Percentiles rank a stretch among this genome's conserved stretches.
These are phyloP conservation scores for Erysimum cheiri DNA, from an alignment of 441 rosid genomes.

Conservation along the genomic window DNA sequence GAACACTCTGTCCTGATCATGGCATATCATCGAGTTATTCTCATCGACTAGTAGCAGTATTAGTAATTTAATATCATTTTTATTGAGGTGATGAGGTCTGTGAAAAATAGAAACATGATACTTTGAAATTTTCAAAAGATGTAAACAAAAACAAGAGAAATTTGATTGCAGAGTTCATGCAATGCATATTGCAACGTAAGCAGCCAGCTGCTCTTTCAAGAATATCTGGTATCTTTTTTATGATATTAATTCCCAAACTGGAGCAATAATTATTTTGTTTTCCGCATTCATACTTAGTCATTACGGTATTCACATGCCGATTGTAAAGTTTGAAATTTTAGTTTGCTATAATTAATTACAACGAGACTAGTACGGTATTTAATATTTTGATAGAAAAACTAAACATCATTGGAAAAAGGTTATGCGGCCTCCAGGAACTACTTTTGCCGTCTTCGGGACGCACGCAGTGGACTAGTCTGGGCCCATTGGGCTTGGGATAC, in stretches of 20 bases:
- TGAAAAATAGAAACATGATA: conserved; percentile 23
- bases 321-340: not conserved
- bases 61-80: conserved; percentile 13
- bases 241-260: conserved; percentile 4
- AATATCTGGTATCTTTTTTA: conserved; percentile 48
- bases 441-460: no score
- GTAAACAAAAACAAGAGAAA: not conserved
- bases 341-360: not conserved
- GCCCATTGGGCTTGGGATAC: no score
- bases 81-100: conserved; percentile 23
- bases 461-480: no score
- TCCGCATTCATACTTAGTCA: conserved; percentile 25
- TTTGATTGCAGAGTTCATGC: conserved; percentile 40
- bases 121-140: conserved; percentile 38
- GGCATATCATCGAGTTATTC: conserved; percentile 31
- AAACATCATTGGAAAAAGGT: not conserved
- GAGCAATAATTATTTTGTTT: conserved; percentile 14
- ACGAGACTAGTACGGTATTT: not conserved
- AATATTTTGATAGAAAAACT: not conserved
- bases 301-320: not conserved
- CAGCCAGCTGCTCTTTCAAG: conserved; percentile 32
- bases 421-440: no score
- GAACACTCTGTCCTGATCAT: conserved; percentile 36
- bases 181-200: conserved; percentile 41
- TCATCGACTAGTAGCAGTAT: conserved; percentile 29